These are phyloP conservation scores for Hymenotorrendiella dingleyae DNA, from an alignment of 2,329 filamentous ascomycete genomes.

Conservation along the genomic window DNA sequence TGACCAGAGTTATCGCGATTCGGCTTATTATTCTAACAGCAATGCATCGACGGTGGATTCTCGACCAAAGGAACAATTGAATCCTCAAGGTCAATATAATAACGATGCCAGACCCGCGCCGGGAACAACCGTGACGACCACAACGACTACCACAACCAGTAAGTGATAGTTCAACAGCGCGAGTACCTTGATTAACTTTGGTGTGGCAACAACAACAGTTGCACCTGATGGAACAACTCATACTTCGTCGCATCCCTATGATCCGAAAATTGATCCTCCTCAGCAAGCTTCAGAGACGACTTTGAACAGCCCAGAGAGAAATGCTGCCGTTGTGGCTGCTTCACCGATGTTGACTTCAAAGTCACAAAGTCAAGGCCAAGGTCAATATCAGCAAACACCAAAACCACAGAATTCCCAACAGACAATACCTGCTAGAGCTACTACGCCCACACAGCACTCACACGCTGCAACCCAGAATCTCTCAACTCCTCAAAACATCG, in stretches of 20 bases:
- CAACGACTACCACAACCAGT: slow-evolving; percentile 25
- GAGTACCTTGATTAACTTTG: neutral
- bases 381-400: neutral
- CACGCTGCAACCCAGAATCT: neutral
- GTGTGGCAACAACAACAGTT: slow-evolving; percentile 20
- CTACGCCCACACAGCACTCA: neutral
- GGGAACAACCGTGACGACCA: slow-evolving; percentile 22
- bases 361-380: neutral
- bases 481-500: neutral
- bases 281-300: slow-evolving; percentile 18
- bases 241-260: slow-evolving; percentile 21
- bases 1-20: slow-evolving; percentile 21
- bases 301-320: slow-evolving; percentile 4
- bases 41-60: slow-evolving; percentile 12
- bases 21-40: slow-evolving; percentile 19
- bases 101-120: slow-evolving; percentile 11
- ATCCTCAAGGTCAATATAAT: slow-evolving; percentile 8
- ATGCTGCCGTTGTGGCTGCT: slow-evolving; percentile 3
- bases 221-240: slow-evolving; percentile 19
- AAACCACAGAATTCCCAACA: neutral
- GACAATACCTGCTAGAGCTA: neutral
- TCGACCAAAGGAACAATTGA: slow-evolving; percentile 9
- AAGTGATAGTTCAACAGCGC: slow-evolving; percentile 1
- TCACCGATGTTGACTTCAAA: neutral
- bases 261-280: slow-evolving; percentile 22